Conservation (phyloP, 176 grass and related monocot species). For the Oryza nivara region DNA sequence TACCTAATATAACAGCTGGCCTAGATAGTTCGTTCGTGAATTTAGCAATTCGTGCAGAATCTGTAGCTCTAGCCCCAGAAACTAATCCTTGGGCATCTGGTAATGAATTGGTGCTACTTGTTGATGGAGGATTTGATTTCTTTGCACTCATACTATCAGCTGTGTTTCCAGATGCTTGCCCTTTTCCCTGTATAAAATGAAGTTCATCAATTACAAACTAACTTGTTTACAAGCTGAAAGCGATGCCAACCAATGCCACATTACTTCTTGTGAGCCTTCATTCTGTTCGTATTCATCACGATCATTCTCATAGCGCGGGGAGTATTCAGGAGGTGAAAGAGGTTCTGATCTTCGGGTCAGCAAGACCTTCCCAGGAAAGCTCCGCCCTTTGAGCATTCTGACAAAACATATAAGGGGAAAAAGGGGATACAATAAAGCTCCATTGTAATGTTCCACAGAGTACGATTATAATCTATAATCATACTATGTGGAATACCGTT, state of each 20-base stretch:
- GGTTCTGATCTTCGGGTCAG: constrained; percentile 73
- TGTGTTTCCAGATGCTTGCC: constrained; percentile 47
- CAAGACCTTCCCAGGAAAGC: constrained; percentile 91
- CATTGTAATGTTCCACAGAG: constrained; percentile 11
- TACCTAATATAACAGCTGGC: constrained; percentile 93
- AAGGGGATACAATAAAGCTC: background rate
- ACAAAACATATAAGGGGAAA: background rate
- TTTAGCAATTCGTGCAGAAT: constrained; percentile 86
- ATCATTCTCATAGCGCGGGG: constrained; percentile 60
- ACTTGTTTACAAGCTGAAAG: constrained; percentile 7
- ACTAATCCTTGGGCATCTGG: constrained; percentile 78
- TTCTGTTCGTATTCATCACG: constrained; percentile 53
- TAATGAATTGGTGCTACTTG: constrained; percentile 57
- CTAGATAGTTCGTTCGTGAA: constrained; percentile 86
- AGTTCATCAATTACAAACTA: constrained; percentile 13
- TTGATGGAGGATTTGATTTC: constrained; percentile 58
- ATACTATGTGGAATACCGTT: background rate
- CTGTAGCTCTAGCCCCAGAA: constrained; percentile 91
- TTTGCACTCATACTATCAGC: constrained; percentile 46
- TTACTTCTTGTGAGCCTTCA: constrained; percentile 65
- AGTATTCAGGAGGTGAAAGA: constrained; percentile 53
- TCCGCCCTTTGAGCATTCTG: constrained; percentile 91
- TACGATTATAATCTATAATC: background rate
- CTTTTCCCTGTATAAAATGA: constrained; percentile 52
- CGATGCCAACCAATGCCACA: constrained; percentile 15